Conservation (phyloP, 202 grass and related monocot genomes). For the Schoenoplectus tabernaemontani region DNA sequence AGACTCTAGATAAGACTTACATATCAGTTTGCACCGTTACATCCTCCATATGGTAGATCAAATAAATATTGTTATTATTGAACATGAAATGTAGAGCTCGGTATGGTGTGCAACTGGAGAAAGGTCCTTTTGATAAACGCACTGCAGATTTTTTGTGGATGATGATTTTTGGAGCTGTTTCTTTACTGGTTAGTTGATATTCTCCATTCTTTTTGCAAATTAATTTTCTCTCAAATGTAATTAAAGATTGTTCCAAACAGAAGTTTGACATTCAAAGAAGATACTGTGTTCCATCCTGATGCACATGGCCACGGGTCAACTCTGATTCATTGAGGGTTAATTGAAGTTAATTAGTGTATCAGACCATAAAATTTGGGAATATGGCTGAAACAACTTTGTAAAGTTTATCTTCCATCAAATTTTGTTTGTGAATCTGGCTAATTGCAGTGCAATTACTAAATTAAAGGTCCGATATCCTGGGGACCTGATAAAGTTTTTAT, state of each 20-base stretch:
- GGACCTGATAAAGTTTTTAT: not conserved
- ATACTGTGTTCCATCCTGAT: too few relatives aligned
- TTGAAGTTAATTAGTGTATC: not conserved
- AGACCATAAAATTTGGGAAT: not conserved
- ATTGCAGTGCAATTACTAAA: not conserved
- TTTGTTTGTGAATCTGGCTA: not conserved
- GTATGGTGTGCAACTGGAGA: constrained; percentile 90
- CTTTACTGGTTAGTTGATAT: constrained; percentile 54
- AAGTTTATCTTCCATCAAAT: not conserved
- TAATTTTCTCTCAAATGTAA: too few relatives aligned
- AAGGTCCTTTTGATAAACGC: constrained; percentile 66
- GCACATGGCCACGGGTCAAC: too few relatives aligned
- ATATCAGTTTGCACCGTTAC: not conserved
- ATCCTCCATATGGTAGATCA: not conserved
- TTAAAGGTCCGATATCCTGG: not conserved
- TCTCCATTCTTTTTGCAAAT: not conserved
- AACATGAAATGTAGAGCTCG: constrained; percentile 61
- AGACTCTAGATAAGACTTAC: not conserved
- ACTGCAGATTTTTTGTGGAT: constrained; percentile 96
- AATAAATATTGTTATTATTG: not conserved
- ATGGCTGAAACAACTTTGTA: not conserved
- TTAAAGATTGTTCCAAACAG: too few relatives aligned
- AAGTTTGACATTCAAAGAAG: too few relatives aligned
- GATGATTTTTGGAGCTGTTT: constrained; percentile 88
- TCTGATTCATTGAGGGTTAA: too few relatives aligned